Base-by-base conservation (phyloP, 768 basidiomycete genomes). In the Punctularia strigosozonata region DNA sequence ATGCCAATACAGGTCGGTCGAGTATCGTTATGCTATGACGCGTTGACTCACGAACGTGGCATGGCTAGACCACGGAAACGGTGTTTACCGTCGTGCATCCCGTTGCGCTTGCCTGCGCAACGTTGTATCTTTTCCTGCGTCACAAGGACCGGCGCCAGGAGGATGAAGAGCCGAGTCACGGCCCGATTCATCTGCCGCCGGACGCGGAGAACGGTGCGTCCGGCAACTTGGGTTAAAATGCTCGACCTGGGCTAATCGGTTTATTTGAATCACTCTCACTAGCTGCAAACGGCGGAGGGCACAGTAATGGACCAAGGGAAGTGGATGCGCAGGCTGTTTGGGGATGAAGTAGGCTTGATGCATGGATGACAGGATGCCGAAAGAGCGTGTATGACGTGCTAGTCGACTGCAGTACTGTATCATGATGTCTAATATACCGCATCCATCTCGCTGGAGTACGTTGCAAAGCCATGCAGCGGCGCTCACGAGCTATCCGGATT, bases 81-180 rank as follows among this genome's bases (percentile, higher is more conserved):
- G 43, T 70, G 20, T 85, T 82, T 57, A 83, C 82, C 1, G 65
- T 66, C 6, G 44, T 85, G 0, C 79, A 79, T 41, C 84, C 85
- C 1, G 56, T 87, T 2, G 67, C 61, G 2, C 62, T 83, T 24
- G 36, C 82, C 5, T 55, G 60, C 0, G 57, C 71, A 1, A 49
- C 64, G 17, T 36, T 73, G 2, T 76, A 28, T 15, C 26, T 28
- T 15, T 15, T 8, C 26, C 26, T 28, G 26, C 26, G 26, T 15
- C 8, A 28, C 10, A 8, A 8, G 26, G 15, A 28, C 10, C 26
- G 15, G 26, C 26, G n/a, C n/a, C n/a, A n/a, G n/a, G n/a, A n/a
- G n/a, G n/a, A n/a, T n/a, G n/a, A n/a, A n/a, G n/a, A n/a, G n/a
- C n/a, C n/a, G n/a, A n/a, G n/a, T n/a, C n/a, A n/a, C n/a, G n/a